Evolutionary conservation across 805 yeast genomes (phyloP).

Genomic region (Candida dendrica): DNA sequence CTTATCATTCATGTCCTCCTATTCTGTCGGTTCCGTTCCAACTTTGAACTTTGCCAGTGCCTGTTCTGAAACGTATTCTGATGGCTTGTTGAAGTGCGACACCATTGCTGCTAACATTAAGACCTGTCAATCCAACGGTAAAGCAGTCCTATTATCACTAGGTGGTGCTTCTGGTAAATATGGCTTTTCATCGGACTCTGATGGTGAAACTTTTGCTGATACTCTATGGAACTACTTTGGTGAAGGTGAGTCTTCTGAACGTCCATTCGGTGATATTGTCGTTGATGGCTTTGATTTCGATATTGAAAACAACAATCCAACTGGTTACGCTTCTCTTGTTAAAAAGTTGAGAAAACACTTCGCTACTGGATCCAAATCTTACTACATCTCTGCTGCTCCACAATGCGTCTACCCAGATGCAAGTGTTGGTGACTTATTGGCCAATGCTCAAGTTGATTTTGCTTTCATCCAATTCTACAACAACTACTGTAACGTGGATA

Average conservation of each 20-base stretch:
- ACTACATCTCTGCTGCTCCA: conserved; percentile 84
- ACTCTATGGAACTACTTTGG: conserved; percentile 60
- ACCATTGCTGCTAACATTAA: conserved; percentile 64
- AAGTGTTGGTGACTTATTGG: conserved; percentile 49
- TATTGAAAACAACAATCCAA: conserved; percentile 56
- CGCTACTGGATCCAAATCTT: conserved; percentile 47
- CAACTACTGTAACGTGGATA: conserved; percentile 60
- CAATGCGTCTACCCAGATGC: conserved; percentile 88
- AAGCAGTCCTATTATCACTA: conserved; percentile 69
- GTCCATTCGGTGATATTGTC: conserved; percentile 62
- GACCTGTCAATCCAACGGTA: conserved; percentile 76
- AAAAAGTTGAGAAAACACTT: conserved; percentile 44
- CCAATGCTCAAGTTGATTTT: conserved; percentile 61
- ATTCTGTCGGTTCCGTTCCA: conserved; percentile 35
- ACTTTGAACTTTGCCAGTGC: conserved; percentile 53
- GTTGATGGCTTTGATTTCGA: conserved; percentile 94
- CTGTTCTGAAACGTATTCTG: conserved; percentile 31
- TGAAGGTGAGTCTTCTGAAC: conserved; percentile 48
- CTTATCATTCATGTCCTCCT: conserved; percentile 61
- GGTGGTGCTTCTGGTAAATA: conserved; percentile 75
- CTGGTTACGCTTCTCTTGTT: conserved; percentile 65
- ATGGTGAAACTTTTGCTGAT: conserved; percentile 58
- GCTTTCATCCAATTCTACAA: conserved; percentile 87
- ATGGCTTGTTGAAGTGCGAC: conserved; percentile 38
- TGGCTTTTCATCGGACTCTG: conserved; percentile 78